Evolutionary conservation across 345 rosid genomes (phyloP).

Genomic region (Populus deltoides): DNA sequence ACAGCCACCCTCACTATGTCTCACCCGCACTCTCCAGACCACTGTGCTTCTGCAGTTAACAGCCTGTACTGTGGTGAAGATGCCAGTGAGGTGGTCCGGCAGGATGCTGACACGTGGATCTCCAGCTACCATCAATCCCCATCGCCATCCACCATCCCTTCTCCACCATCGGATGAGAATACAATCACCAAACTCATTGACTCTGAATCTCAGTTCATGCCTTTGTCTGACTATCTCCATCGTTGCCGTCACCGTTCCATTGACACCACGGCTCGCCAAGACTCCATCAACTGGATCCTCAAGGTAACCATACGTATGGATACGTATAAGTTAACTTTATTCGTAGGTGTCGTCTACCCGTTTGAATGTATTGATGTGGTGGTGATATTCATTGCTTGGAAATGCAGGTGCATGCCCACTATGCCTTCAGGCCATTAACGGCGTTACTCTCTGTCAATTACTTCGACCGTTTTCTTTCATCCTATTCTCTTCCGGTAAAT

Average conservation of each 20-base stretch:
- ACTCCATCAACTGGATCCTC: conserved; percentile 69
- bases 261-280: conserved; percentile 57
- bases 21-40: conserved; percentile 7
- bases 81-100: conserved; percentile 27
- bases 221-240: conserved; percentile 36
- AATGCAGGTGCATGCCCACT: conserved; percentile 58
- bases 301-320: conserved; percentile 25
- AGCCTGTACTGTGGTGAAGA: conserved; percentile 29
- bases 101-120: conserved; percentile 19
- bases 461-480: conserved; percentile 64
- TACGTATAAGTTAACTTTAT: not conserved
- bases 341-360: not conserved
- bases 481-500: conserved; percentile 43
- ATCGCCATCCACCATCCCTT: not conserved
- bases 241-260: conserved; percentile 46
- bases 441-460: conserved; percentile 55
- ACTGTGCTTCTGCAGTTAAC: conserved; percentile 11
- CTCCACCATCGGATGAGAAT: conserved; percentile 25
- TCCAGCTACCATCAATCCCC: conserved; percentile 7
- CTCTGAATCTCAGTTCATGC: conserved; percentile 39
- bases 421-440: conserved; percentile 48
- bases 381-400: conserved; percentile 13
- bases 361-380: not conserved
- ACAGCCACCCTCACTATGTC: not conserved
- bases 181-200: conserved; percentile 30